Evolutionary conservation across 345 rosid genomes (phyloP).

Genomic region (Eucalyptus fibrosa): DNA sequence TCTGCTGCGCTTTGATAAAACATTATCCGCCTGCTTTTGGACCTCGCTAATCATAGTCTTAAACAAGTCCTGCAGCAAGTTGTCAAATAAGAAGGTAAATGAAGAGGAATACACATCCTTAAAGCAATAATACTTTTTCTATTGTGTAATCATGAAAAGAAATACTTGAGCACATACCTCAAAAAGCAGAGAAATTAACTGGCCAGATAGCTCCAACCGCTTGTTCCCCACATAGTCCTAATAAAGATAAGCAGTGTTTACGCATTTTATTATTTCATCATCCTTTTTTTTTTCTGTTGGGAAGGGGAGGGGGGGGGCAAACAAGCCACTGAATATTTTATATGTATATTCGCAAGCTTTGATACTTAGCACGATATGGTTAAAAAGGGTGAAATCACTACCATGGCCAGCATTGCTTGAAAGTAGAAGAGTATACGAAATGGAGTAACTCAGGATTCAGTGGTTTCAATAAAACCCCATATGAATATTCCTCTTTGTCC

Average conservation of each 20-base stretch:
- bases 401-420: neutral
- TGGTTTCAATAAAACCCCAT: neutral
- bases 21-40: constrained; percentile 24
- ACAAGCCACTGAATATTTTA: neutral
- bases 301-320: rapidly evolving
- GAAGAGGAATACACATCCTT: neutral
- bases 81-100: neutral
- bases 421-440: neutral
- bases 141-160: neutral
- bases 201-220: constrained; percentile 90
- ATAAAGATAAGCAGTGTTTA: neutral
- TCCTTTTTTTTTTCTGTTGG: too few relatives aligned
- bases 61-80: constrained; percentile 60
- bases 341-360: neutral
- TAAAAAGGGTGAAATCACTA: neutral
- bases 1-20: constrained; percentile 27
- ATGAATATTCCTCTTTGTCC: neutral
- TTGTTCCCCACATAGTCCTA: constrained; percentile 98
- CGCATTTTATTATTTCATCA: neutral
- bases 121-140: neutral
- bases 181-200: constrained; percentile 78
- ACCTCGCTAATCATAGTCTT: constrained; percentile 63
- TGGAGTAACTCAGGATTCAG: neutral
- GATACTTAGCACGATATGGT: neutral
- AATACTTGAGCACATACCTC: constrained; percentile 42